These are phyloP conservation scores for Dactylellina cionopaga DNA, from an alignment of 2,329 filamentous ascomycete genomes.

Conservation along the genomic window DNA sequence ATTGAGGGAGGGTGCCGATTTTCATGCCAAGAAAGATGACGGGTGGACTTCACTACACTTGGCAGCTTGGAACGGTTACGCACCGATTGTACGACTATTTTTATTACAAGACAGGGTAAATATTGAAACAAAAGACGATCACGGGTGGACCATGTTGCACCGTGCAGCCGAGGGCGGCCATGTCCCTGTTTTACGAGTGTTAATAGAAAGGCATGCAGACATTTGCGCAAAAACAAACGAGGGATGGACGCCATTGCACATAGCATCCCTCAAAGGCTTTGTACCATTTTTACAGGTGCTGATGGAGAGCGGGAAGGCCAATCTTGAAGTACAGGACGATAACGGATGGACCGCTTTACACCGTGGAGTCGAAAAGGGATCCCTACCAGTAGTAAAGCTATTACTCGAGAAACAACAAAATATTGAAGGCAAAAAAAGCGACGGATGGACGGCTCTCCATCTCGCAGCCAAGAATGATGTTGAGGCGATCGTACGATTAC, in stretches of 20 bases:
- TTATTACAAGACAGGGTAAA: too few relatives aligned
- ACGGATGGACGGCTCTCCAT: not conserved
- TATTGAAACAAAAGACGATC: too few relatives aligned
- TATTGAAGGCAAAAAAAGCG: not conserved
- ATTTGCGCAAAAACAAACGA: not conserved
- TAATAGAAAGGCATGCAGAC: not conserved
- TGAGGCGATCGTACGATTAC: not conserved
- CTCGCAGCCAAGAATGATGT: not conserved
- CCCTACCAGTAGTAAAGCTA: not conserved
- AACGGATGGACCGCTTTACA: not conserved
- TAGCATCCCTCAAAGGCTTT: not conserved
- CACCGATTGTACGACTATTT: too few relatives aligned
- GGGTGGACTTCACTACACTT: too few relatives aligned
- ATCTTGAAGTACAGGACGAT: not conserved
- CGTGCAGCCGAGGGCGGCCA: not conserved
- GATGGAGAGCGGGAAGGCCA: constrained; percentile 1
- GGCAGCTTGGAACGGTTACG: too few relatives aligned
- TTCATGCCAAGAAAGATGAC: too few relatives aligned
- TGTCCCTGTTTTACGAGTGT: not conserved
- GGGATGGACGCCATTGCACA: not conserved
- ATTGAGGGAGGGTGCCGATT: too few relatives aligned
- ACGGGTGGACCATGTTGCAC: not conserved
- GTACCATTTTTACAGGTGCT: not conserved
- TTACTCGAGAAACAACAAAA: not conserved
- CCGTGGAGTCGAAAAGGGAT: not conserved